phyloP scores from a whole-genome alignment of 306 rosid genomes.

The Alnus glutinosa region DNA sequence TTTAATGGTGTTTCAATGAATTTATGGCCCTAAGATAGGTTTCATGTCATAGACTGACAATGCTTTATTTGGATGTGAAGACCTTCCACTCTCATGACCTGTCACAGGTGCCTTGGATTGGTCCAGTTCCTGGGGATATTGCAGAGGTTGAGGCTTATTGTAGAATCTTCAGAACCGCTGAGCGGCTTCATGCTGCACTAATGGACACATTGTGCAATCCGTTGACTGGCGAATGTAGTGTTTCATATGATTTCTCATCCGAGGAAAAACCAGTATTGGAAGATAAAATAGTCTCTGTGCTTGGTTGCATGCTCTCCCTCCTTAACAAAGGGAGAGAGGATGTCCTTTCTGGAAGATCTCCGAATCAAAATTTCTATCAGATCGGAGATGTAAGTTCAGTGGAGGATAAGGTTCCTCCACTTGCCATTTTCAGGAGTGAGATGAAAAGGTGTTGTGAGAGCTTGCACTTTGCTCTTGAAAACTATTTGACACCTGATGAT shows the following conservation, averaged over 20 bases:
- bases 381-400: conserved; percentile 32
- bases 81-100: conserved; percentile 42
- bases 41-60: conserved; percentile 23
- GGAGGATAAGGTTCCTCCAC: conserved; percentile 80
- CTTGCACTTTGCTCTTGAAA: conserved; percentile 87
- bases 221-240: conserved; percentile 72
- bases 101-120: conserved; percentile 57
- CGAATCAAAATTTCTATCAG: conserved; percentile 41
- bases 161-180: conserved; percentile 81
- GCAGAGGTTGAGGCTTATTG: conserved; percentile 97
- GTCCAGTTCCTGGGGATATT: conserved; percentile 95
- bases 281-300: conserved; percentile 88
- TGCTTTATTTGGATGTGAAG: conserved; percentile 39
- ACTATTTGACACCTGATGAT: conserved; percentile 58
- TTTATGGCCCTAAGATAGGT: conserved; percentile 5
- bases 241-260: conserved; percentile 61
- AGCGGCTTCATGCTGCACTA: conserved; percentile 67
- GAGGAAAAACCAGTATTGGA: conserved; percentile 70
- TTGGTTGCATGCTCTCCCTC: conserved; percentile 82
- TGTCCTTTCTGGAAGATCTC: conserved; percentile 80
- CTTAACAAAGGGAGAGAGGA: conserved; percentile 73
- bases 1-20: neutral
- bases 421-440: conserved; percentile 75
- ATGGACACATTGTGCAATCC: conserved; percentile 86
- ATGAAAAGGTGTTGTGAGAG: conserved; percentile 97